These are phyloP conservation scores for Aspergillus diversus DNA, from an alignment of 495 filamentous ascomycete genomes.

Conservation along the genomic window DNA sequence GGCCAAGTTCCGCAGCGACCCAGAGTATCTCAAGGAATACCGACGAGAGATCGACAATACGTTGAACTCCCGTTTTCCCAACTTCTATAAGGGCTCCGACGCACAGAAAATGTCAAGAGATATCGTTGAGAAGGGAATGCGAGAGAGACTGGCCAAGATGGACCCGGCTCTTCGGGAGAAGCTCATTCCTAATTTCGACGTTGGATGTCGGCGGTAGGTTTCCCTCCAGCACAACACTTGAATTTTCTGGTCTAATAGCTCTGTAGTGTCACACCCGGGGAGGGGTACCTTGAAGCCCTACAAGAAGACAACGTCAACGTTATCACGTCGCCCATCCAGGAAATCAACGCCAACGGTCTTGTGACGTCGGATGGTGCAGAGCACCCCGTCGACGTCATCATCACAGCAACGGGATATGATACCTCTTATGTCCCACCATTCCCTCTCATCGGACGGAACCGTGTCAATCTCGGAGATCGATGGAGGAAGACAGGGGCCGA, in stretches of 20 bases:
- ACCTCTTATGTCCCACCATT: constrained; percentile 37
- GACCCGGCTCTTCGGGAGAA: neutral
- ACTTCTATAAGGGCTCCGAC: neutral
- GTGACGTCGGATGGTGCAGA: constrained; percentile 27
- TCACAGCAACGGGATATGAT: constrained; percentile 55
- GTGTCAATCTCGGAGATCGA: constrained; percentile 17
- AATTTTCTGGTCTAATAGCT: too few species aligned
- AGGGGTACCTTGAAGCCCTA: constrained; percentile 42
- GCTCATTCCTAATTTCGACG: constrained; percentile 8
- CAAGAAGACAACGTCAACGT: constrained; percentile 50
- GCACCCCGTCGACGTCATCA: constrained; percentile 45
- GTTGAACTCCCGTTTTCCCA: constrained; percentile 39
- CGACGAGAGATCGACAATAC: constrained; percentile 47
- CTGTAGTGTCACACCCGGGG: constrained; percentile 30
- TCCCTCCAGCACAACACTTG: too few species aligned
- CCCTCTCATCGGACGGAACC: constrained; percentile 37
- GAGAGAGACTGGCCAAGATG: neutral
- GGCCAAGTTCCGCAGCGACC: constrained; percentile 23
- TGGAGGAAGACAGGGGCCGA: neutral
- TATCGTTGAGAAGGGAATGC: constrained; percentile 7
- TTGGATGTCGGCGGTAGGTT: constrained; percentile 16
- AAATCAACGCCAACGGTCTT: constrained; percentile 52
- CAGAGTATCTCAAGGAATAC: constrained; percentile 30
- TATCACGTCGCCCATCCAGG: constrained; percentile 47
- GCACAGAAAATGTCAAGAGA: constrained; percentile 4